Base-by-base conservation (phyloP, 2,329 filamentous ascomycete species). In the Monosporascus sp. region DNA sequence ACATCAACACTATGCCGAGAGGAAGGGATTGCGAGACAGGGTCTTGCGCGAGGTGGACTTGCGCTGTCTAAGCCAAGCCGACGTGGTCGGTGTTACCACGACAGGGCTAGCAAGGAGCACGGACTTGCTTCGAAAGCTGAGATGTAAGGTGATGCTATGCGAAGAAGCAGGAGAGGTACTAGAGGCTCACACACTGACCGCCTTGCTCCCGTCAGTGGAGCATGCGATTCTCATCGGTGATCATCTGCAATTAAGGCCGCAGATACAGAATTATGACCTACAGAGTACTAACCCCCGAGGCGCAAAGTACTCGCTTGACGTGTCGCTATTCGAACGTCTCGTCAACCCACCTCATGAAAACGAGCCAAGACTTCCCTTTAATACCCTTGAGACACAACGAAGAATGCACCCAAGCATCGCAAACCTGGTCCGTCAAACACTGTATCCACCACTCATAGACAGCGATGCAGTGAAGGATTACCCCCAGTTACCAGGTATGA, bases 151-250 rank as follows among this genome's bases (percentile, higher is more conserved):
- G 0, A 65, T 89, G 17, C 64, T 89, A 1, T 86, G 81, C 36
- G 86, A 89, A 63, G 86, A 89, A 61, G 86, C 86, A 2, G 86
- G 79, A 0, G 85, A 89, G 56, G 81, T 89, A 0, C 71, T 88
- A 35, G 86, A 89, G 63, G 74, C 81, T 0, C 84, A 88, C 54
- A 70, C 81, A 3, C 63, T 88, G 1, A 81, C 81, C 0, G 76
- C 84, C 0, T 64, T 88, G 4, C 69, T 86, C 0, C 83, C 83
- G 0, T 76, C 76, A 0, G 64, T 86, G 0, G 76, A 88, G 62
- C 85, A 89, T 54, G 69, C 75, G 6, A 81, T 88, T 18, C 73
- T 83, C 15, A 86, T 87, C 39, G 83, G 85, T 0, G 85, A 87
- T 59, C 83, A 86, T 54, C 69, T 76, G 20, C 83, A 87, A 60